Conservation (phyloP, 2,329 filamentous ascomycete genomes). For the Venturia effusa region DNA sequence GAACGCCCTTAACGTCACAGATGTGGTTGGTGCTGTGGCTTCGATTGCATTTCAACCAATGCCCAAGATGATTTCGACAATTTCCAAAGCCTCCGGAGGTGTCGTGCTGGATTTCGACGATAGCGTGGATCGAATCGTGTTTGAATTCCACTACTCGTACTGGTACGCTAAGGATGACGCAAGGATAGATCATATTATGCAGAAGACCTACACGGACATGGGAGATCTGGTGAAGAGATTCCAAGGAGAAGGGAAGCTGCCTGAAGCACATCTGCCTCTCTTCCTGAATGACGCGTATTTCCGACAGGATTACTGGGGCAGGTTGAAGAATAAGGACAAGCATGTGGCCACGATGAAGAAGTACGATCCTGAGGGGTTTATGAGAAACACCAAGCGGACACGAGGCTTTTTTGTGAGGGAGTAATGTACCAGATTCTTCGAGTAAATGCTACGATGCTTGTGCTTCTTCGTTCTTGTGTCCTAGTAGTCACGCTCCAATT, state of each 20-base stretch:
- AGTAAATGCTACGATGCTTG: too few species aligned
- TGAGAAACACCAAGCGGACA: slow-evolving; percentile 22
- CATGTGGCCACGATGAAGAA: slow-evolving; percentile 24
- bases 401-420: not conserved
- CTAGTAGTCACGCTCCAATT: too few species aligned
- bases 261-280: slow-evolving; percentile 26
- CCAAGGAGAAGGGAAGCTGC: slow-evolving; percentile 14
- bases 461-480: not conserved
- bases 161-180: slow-evolving; percentile 22
- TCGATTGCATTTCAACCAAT: slow-evolving; percentile 26
- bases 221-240: slow-evolving; percentile 24
- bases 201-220: slow-evolving; percentile 27
- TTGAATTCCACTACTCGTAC: slow-evolving; percentile 36
- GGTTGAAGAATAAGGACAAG: slow-evolving; percentile 21
- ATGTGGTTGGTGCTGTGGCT: slow-evolving; percentile 22
- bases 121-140: slow-evolving; percentile 31
- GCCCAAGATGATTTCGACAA: slow-evolving; percentile 13
- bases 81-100: slow-evolving; percentile 6
- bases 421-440: not conserved
- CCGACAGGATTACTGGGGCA: slow-evolving; percentile 34
- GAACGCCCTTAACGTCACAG: slow-evolving; percentile 16
- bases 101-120: slow-evolving; percentile 29
- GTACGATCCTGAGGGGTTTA: slow-evolving; percentile 31
- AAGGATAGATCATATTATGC: slow-evolving; percentile 29
- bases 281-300: slow-evolving; percentile 38